Conservation (phyloP, 176 grass and related monocot species). For the Cenchrus americanus region DNA sequence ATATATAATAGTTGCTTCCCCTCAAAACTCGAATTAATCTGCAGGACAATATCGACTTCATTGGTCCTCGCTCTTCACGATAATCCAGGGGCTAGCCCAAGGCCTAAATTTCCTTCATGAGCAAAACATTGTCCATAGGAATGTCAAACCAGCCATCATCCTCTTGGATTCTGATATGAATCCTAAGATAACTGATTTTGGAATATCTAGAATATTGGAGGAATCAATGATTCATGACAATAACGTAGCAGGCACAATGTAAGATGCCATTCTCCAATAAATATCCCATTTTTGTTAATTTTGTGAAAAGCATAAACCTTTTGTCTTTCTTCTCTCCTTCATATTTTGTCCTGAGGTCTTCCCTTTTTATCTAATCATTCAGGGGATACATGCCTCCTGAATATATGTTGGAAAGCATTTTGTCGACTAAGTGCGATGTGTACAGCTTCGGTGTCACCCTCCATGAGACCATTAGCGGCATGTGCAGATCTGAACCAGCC, state of each 20-base stretch:
- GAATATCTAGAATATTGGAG: background rate
- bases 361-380: background rate
- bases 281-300: background rate
- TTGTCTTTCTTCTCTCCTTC: background rate
- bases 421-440: background rate
- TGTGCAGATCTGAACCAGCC: background rate
- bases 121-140: conserved; percentile 15
- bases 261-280: background rate
- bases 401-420: background rate
- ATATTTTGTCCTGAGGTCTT: background rate
- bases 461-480: background rate
- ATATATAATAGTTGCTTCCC: no score
- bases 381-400: conserved; percentile 18
- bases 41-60: background rate
- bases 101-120: conserved; percentile 20
- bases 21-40: no score
- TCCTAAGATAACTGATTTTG: background rate
- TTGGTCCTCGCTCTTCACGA: background rate
- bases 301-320: background rate
- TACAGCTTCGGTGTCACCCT: conserved; percentile 3
- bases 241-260: conserved; percentile 1
- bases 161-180: conserved; percentile 38
- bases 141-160: conserved; percentile 35
- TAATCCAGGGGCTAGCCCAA: conserved; percentile 24
- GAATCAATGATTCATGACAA: background rate